These are phyloP conservation scores for Termitomyces sp. DNA, from an alignment of 768 basidiomycete species.

Conservation along the genomic window DNA sequence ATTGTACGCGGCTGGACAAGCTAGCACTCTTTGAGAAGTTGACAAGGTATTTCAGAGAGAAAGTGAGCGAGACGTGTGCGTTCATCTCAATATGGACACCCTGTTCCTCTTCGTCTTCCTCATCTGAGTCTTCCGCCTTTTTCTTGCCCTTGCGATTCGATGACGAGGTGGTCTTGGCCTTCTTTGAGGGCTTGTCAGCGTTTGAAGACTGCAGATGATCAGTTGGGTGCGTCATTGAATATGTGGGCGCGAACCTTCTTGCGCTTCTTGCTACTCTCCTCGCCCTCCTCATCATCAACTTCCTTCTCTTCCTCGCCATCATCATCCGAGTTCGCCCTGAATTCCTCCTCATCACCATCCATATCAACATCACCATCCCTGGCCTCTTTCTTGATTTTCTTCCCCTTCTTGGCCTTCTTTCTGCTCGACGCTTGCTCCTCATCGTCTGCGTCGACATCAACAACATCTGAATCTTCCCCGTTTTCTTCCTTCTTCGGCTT, in stretches of 20 bases:
- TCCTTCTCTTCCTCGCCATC: constrained; percentile 51
- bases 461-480: constrained; percentile 40
- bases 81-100: constrained; percentile 82
- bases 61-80: constrained; percentile 86
- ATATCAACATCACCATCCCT: constrained; percentile 41
- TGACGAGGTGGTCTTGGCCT: constrained; percentile 30
- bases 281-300: constrained; percentile 45
- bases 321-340: constrained; percentile 43
- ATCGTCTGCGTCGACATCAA: constrained; percentile 39
- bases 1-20: constrained; percentile 64
- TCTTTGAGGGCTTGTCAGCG: constrained; percentile 39
- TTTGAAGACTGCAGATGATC: constrained; percentile 24
- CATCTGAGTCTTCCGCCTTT: constrained; percentile 35
- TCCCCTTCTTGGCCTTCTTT: constrained; percentile 33
- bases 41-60: constrained; percentile 94
- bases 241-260: constrained; percentile 45
- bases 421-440: constrained; percentile 40
- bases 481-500: constrained; percentile 34
- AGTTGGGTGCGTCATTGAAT: background rate
- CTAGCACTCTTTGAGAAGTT: constrained; percentile 91
- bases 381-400: constrained; percentile 42
- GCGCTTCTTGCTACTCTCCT: constrained; percentile 57
- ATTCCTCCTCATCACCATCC: constrained; percentile 40
- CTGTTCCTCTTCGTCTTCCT: constrained; percentile 44
- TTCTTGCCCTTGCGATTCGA: constrained; percentile 53